Conservation (phyloP, 2,329 filamentous ascomycete genomes). For the Claviceps maximensis region DNA sequence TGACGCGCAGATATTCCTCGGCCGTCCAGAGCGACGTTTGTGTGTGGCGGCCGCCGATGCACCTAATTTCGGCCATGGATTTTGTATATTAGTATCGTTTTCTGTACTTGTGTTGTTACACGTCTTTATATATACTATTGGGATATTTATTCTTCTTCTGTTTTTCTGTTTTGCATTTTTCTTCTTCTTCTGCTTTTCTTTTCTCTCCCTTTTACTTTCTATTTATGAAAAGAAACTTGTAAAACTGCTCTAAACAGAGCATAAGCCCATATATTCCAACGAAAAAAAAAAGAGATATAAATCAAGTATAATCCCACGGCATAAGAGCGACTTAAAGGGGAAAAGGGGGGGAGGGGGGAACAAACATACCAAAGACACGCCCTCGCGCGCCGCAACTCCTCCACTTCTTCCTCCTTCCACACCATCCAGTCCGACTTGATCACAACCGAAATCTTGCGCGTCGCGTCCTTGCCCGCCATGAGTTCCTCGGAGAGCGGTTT, state of each 20-base stretch:
- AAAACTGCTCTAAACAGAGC: neutral
- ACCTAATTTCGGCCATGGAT: neutral
- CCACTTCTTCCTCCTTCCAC: neutral
- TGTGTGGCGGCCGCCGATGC: conserved; percentile 2
- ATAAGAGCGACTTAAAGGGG: neutral
- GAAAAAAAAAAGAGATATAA: neutral
- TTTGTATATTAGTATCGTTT: neutral
- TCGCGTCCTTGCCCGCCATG: neutral
- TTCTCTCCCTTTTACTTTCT: neutral
- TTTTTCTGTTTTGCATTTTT: neutral
- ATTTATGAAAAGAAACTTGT: neutral
- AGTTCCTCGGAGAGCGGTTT: neutral
- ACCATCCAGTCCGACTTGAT: neutral
- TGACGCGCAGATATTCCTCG: conserved; percentile 2
- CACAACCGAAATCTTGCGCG: neutral
- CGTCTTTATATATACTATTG: no score
- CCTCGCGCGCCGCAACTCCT: neutral
- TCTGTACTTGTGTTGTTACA: neutral
- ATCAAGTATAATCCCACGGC: no score
- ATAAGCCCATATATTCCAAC: neutral
- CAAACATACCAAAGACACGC: conserved; percentile 1
- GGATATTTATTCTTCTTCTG: neutral
- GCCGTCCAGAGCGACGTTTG: neutral
- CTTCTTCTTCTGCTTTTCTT: neutral
- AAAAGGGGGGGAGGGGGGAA: neutral